These are phyloP conservation scores for Multifurca ochricompacta DNA, from an alignment of 768 basidiomycete species.

Conservation along the genomic window DNA sequence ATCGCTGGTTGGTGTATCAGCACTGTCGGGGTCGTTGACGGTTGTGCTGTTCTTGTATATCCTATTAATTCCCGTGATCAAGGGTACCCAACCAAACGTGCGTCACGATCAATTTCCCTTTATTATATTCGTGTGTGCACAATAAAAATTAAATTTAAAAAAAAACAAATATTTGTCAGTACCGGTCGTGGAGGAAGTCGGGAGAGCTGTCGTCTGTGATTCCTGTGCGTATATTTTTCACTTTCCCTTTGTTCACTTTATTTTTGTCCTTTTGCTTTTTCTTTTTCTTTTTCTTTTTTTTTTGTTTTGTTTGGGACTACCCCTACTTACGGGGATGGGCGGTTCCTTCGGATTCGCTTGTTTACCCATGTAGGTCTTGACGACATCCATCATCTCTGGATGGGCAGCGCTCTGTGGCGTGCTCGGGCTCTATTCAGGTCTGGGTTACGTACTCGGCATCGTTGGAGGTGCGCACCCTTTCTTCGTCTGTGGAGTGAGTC, in stretches of 20 bases:
- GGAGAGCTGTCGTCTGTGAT: conserved; percentile 60
- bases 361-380: conserved; percentile 37
- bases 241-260: background rate
- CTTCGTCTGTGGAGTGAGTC: conserved; percentile 33
- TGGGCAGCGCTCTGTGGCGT: conserved; percentile 57
- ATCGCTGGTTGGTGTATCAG: conserved; percentile 44
- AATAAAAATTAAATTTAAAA: too few relatives aligned
- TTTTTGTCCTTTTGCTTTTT: background rate
- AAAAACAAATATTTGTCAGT: conserved; percentile 46
- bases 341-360: background rate
- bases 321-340: background rate
- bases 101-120: conserved; percentile 28
- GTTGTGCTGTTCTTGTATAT: conserved; percentile 67
- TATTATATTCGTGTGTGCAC: background rate
- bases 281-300: background rate
- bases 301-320: background rate
- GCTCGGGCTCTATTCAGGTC: conserved; percentile 55
- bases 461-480: conserved; percentile 33
- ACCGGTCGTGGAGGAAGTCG: conserved; percentile 66
- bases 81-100: conserved; percentile 64
- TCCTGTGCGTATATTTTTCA: conserved; percentile 33
- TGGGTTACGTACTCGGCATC: conserved; percentile 57
- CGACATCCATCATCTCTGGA: conserved; percentile 59
- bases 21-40: conserved; percentile 51
- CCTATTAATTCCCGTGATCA: conserved; percentile 55